Percentiles rank a stretch among this genome's conserved stretches.
Evolutionary conservation across 2,329 filamentous ascomycete genomes (phyloP).

Genomic region (Davidsoniella eucalypti): DNA sequence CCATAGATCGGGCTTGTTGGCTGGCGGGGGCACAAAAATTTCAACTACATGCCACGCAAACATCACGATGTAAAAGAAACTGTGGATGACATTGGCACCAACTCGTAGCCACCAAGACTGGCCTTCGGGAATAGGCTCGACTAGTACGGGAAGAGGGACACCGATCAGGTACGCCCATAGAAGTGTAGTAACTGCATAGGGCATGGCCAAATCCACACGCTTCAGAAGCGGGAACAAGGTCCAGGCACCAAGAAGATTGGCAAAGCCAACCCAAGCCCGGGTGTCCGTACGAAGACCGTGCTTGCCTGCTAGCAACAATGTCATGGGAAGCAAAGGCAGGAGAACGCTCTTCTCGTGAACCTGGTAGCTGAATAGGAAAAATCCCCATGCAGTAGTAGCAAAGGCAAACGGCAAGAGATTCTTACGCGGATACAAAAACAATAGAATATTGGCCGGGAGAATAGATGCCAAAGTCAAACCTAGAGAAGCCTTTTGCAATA

Average conservation of each 20-base stretch:
- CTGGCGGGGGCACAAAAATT: constrained; percentile 48
- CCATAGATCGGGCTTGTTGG: constrained; percentile 81
- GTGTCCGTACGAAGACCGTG: constrained; percentile 60
- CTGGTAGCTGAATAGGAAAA: constrained; percentile 95
- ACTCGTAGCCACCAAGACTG: constrained; percentile 17
- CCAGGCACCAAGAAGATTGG: constrained; percentile 77
- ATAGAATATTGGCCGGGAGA: constrained; percentile 57
- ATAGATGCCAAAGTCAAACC: constrained; percentile 61
- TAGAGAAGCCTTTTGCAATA: constrained; percentile 64
- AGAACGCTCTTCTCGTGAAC: constrained; percentile 97
- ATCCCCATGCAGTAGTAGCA: constrained; percentile 79
- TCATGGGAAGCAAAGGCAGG: constrained; percentile 85
- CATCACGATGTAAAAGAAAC: constrained; percentile 63
- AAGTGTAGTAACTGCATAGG: constrained; percentile 69
- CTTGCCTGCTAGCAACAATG: constrained; percentile 61
- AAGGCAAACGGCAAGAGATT: constrained; percentile 65
- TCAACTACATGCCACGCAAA: constrained; percentile 67
- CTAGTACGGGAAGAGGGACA: constrained; percentile 57
- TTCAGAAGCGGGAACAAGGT: constrained; percentile 85
- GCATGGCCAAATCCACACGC: constrained; percentile 66
- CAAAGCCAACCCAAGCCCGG: constrained; percentile 88
- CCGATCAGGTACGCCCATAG: constrained; percentile 88
- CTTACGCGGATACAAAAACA: constrained; percentile 64
- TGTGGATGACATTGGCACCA: constrained; percentile 50
- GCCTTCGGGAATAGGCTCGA: constrained; percentile 19